These are phyloP conservation scores for Fraxinus platypoda DNA, from an alignment of 305 asterid genomes.

Conservation along the genomic window DNA sequence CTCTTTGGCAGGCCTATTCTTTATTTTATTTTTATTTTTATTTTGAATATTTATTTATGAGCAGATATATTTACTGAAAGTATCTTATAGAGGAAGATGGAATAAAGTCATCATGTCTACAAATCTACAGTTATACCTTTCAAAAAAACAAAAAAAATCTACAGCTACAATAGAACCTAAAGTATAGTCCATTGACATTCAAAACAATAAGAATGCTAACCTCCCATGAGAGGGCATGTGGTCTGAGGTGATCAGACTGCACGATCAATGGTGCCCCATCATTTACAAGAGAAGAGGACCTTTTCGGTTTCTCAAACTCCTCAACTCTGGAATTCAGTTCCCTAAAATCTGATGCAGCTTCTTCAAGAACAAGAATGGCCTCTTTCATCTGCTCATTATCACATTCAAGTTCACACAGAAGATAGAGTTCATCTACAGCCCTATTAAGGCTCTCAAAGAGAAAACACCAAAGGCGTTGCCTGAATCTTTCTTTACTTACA, in stretches of 20 bases:
- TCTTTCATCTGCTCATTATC: slow-evolving; percentile 90
- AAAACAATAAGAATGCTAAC: slow-evolving; percentile 46
- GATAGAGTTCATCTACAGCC: slow-evolving; percentile 95
- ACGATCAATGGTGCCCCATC: slow-evolving; percentile 57
- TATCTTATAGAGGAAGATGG: slow-evolving; percentile 17
- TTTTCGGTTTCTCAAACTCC: slow-evolving; percentile 81
- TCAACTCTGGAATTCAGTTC: slow-evolving; percentile 83
- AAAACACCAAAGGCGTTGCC: slow-evolving; percentile 99
- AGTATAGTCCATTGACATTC: slow-evolving; percentile 12
- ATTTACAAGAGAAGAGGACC: slow-evolving; percentile 49
- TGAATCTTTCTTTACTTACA: slow-evolving; percentile 92
- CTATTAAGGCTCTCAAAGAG: slow-evolving; percentile 96
- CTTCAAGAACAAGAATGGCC: slow-evolving; percentile 95
- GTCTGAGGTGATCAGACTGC: slow-evolving; percentile 95
- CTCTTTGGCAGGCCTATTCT: neutral
- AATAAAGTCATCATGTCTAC: neutral
- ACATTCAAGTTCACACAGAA: slow-evolving; percentile 96
- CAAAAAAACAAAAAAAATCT: no score
- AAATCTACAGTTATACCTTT: slow-evolving; percentile 1
- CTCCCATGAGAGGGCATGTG: slow-evolving; percentile 99
- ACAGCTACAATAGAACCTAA: slow-evolving; percentile 14
- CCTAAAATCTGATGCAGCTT: slow-evolving; percentile 88
- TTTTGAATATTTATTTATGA: no score
- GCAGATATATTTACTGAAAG: neutral
- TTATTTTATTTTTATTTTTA: neutral